Conservation (phyloP, 768 basidiomycete species). For the Hygrophorus russula region DNA sequence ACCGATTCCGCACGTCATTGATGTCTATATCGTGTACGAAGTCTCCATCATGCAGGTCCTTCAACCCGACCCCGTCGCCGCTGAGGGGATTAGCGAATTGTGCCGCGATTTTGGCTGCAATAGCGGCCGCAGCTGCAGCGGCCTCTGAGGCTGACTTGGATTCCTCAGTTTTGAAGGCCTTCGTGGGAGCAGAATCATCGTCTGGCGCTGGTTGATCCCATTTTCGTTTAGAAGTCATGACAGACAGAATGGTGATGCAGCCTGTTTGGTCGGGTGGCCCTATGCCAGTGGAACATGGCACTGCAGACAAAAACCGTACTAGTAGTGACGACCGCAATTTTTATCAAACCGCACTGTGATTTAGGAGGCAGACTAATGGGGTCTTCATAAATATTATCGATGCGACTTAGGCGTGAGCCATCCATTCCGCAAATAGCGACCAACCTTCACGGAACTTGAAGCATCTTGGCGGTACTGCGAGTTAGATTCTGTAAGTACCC, state of each 20-base stretch:
- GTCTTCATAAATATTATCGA: no score
- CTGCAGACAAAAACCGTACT: no score
- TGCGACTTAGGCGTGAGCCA: no score
- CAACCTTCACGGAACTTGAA: no score
- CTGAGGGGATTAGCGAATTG: constrained; percentile 48
- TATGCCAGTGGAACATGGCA: no score
- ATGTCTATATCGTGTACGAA: constrained; percentile 92
- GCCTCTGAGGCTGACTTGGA: constrained; percentile 56
- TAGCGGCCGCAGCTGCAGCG: constrained; percentile 63
- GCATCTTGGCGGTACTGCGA: no score
- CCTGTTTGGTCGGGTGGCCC: no score
- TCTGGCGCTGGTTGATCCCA: constrained; percentile 63
- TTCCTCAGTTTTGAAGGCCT: constrained; percentile 37
- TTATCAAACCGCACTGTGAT: no score
- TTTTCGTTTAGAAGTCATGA: constrained; percentile 68
- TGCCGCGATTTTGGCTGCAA: constrained; percentile 92
- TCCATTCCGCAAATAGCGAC: no score
- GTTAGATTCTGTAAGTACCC: no score
- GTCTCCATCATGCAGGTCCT: constrained; percentile 67
- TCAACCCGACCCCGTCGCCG: constrained; percentile 30
- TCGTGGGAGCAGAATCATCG: constrained; percentile 31
- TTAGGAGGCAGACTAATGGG: no score
- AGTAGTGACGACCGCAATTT: no score
- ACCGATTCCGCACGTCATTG: constrained; percentile 91
- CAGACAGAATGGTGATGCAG: background rate